These are phyloP conservation scores for Sugiyamaella japonica DNA, from an alignment of 1,139 yeast species.

Conservation along the genomic window DNA sequence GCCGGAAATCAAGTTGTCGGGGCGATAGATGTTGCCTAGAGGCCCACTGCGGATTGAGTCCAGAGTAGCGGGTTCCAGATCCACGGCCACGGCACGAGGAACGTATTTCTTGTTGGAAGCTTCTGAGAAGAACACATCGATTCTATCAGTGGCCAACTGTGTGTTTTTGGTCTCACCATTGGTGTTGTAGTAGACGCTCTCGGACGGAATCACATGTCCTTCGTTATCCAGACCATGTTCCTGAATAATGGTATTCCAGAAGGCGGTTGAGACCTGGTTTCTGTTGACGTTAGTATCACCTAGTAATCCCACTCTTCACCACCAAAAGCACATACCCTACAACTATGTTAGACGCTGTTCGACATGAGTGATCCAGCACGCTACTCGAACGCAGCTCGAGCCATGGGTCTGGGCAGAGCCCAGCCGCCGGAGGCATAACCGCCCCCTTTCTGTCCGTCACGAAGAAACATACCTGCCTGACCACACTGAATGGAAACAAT, in stretches of 20 bases:
- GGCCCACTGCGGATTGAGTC: conserved; percentile 76
- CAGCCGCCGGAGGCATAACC: neutral
- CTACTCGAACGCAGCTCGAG: no score
- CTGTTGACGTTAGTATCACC: conserved; percentile 36
- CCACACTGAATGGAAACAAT: conserved; percentile 48
- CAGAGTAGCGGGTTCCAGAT: conserved; percentile 91
- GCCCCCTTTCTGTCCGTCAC: no score
- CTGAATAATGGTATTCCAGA: conserved; percentile 67
- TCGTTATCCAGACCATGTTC: conserved; percentile 63
- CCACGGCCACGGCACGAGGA: conserved; percentile 90
- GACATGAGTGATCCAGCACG: no score
- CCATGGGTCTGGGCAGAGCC: neutral
- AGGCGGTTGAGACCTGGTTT: conserved; percentile 69
- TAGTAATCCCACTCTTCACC: no score
- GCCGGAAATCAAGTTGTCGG: conserved; percentile 85
- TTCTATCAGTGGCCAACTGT: conserved; percentile 38
- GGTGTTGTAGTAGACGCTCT: conserved; percentile 14
- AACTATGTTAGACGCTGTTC: no score
- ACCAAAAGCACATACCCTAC: no score
- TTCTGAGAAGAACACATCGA: conserved; percentile 59
- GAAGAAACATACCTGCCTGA: conserved; percentile 48
- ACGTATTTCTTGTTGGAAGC: conserved; percentile 72
- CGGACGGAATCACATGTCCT: conserved; percentile 43
- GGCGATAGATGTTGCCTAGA: conserved; percentile 83
- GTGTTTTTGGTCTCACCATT: conserved; percentile 32